Percentiles rank a stretch among this genome's conserved stretches.
Evolutionary conservation across 139 green algal genomes (phyloP).

Genomic region (Dunaliella sp.): DNA sequence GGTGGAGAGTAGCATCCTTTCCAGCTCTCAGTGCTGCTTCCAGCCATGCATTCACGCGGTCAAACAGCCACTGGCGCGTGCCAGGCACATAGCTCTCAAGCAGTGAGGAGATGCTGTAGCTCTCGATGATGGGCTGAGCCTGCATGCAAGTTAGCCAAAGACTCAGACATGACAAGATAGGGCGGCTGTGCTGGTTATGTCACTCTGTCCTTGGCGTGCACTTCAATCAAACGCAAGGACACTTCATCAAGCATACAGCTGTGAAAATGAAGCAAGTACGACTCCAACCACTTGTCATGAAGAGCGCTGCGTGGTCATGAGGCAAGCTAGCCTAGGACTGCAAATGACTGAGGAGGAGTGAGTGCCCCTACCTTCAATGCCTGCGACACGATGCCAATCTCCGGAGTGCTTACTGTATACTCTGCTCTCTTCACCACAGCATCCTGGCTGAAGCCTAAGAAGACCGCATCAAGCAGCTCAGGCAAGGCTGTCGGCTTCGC

Average conservation of each 20-base stretch:
- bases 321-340: too few relatives aligned
- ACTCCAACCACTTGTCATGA: too few relatives aligned
- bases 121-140: background rate
- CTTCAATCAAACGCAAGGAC: too few relatives aligned
- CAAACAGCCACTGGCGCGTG: background rate
- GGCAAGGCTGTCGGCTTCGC: background rate
- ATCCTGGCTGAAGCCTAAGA: background rate
- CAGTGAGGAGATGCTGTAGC: background rate
- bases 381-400: background rate
- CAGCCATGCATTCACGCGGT: background rate
- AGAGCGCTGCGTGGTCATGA: too few relatives aligned
- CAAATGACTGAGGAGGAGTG: too few relatives aligned
- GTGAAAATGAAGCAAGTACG: too few relatives aligned
- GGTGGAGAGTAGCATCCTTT: background rate
- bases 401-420: background rate
- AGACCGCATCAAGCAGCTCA: background rate
- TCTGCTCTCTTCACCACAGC: background rate
- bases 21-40: background rate
- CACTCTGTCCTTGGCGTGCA: too few relatives aligned
- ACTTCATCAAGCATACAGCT: too few relatives aligned
- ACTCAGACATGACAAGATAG: too few relatives aligned
- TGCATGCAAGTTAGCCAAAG: background rate
- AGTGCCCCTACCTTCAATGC: background rate
- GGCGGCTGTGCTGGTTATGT: too few relatives aligned
- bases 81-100: background rate